Conservation (phyloP, 2,329 filamentous ascomycete genomes). For the Cladophialophora immunda region DNA sequence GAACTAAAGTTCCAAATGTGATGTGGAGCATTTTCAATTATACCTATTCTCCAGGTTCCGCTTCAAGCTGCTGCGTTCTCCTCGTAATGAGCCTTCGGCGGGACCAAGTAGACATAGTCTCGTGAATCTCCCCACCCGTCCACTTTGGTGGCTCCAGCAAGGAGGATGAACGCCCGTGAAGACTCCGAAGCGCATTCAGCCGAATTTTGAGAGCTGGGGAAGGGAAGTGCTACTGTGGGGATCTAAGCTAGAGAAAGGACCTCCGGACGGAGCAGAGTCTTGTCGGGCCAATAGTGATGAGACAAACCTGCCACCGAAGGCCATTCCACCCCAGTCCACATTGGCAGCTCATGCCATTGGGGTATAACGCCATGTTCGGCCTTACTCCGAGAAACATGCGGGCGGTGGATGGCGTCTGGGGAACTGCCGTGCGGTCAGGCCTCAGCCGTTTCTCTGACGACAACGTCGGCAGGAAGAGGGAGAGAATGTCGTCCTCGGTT, state of each 20-base stretch:
- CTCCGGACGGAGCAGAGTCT: neutral
- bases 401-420: neutral
- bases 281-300: neutral
- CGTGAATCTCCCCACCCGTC: neutral
- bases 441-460: neutral
- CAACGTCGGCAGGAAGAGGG: neutral
- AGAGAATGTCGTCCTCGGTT: neutral
- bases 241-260: neutral
- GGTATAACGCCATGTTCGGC: constrained; percentile 10
- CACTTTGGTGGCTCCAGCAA: neutral
- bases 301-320: neutral
- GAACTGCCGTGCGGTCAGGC: neutral
- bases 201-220: neutral
- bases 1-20: neutral
- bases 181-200: neutral
- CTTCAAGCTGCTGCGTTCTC: neutral
- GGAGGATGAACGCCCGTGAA: neutral
- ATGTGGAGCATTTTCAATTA: neutral
- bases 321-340: neutral
- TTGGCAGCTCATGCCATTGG: neutral
- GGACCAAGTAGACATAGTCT: neutral
- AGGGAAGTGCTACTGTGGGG: neutral
- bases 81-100: neutral
- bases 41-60: neutral
- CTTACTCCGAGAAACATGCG: constrained; percentile 17